Evolutionary conservation across 331 rosid genomes (phyloP), one percentile per base, ranked within the genome.

Genomic region (Acacia pycnantha): DNA sequence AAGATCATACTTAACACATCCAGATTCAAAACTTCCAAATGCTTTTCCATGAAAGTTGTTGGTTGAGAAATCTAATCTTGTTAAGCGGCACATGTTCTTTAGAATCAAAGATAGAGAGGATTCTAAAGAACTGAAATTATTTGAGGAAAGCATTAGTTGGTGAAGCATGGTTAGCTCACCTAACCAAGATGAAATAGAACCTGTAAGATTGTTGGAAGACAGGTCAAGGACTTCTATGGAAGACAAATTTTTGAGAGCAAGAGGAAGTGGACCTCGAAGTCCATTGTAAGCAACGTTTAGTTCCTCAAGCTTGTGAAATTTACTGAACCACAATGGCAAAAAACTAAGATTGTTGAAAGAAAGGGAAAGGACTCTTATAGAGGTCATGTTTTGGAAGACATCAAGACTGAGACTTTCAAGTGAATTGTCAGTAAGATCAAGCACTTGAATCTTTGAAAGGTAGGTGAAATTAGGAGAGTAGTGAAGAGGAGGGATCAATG

Each of bases 1-100:
- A 33, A 89, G 72, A 80, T 74, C 59, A 13, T 40, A 48, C 61
- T 70, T 33, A 76, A 77, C 33, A n/a, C 47, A 59, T 62, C 75
- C 79, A 86, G 81, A 67, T 77, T 66, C 46, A 46, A 8, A 3
- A 1, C 48, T 46, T 16, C 80, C 80, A 10, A 76, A 76, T 1
- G 68, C 68, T 74, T 74, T 37, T 61, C 80, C 58, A 3, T 76
- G 70, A 5, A 59, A 41, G 11, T 8, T 41, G 47, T 76, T 76
- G 0, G 19, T 8, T 24, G 70, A 59, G 15, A 76, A 40, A 5
- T 58, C 56, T 15, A 76, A 41, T 4, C 2, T 40, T 41, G 18
- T 59, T 1, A 76, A 46, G 4, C 19, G 41, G 18, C 80, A 76
- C 41, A 41, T 59, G 58, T 59, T 26, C 21, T 22, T 43, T 1